Evolutionary conservation across 1,284 basidiomycete species (phyloP).

Genomic region (Microbotryum saponariae): DNA sequence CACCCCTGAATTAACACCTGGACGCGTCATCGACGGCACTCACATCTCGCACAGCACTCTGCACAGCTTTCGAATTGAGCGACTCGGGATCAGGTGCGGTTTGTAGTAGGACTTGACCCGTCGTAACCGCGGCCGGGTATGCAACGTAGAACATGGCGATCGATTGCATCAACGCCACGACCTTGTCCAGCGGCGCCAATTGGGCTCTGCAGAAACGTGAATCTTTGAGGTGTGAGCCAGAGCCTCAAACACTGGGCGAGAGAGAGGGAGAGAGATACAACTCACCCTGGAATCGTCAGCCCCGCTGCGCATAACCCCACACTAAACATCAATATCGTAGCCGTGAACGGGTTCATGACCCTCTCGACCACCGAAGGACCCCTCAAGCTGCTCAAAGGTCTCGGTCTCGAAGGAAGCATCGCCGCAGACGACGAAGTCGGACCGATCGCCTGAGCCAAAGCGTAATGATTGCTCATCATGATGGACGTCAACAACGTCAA

Average conservation of each 20-base stretch:
- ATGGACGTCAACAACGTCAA: slow-evolving; percentile 47
- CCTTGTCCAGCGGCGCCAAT: slow-evolving; percentile 54
- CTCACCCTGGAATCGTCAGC: slow-evolving; percentile 15
- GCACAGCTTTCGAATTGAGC: background rate
- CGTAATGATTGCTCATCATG: slow-evolving; percentile 58
- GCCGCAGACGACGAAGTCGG: slow-evolving; percentile 12
- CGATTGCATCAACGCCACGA: slow-evolving; percentile 64
- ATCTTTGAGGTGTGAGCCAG: slow-evolving; percentile 34
- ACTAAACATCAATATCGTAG: slow-evolving; percentile 41
- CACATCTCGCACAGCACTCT: slow-evolving; percentile 10
- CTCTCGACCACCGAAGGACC: slow-evolving; percentile 31
- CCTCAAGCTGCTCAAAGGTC: slow-evolving; percentile 7
- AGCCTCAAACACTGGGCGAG: background rate
- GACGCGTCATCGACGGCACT: background rate
- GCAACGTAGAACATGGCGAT: slow-evolving; percentile 69
- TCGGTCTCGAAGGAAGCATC: slow-evolving; percentile 3
- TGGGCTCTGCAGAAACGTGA: slow-evolving; percentile 37
- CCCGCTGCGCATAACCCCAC: slow-evolving; percentile 10
- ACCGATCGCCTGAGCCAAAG: slow-evolving; percentile 49
- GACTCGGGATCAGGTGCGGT: slow-evolving; percentile 57
- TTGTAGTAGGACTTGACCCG: slow-evolving; percentile 75
- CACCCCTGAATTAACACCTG: background rate
- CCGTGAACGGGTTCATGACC: slow-evolving; percentile 46
- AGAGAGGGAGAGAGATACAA: background rate
- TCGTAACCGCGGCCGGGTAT: slow-evolving; percentile 66